Evolutionary conservation across 805 yeast genomes (phyloP).

Genomic region (Zygotorulaspora sp.): DNA sequence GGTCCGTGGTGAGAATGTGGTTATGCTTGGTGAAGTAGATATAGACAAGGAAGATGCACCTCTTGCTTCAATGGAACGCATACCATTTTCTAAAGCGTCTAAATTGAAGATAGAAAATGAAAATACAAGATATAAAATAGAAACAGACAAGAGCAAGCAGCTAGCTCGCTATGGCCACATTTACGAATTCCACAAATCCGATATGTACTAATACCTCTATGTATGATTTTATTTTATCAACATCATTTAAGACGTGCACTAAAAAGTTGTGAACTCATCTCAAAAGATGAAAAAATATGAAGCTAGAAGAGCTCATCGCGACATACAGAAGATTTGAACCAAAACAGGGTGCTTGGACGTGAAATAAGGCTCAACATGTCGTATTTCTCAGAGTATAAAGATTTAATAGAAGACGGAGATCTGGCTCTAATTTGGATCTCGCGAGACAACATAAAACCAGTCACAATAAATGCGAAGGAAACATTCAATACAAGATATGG

Average conservation of each 20-base stretch:
- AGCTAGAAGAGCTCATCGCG: not conserved
- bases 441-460: slow-evolving; percentile 72
- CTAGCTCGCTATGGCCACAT: slow-evolving; percentile 53
- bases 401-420: slow-evolving; percentile 77
- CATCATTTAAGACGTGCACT: not conserved
- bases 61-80: slow-evolving; percentile 49
- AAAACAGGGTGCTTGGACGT: no score
- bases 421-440: slow-evolving; percentile 82
- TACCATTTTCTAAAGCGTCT: slow-evolving; percentile 62
- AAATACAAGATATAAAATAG: slow-evolving; percentile 37
- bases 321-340: no score
- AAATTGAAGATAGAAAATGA: slow-evolving; percentile 34
- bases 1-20: slow-evolving; percentile 94
- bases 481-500: slow-evolving; percentile 84
- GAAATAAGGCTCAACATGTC: no score
- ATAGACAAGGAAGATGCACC: slow-evolving; percentile 79
- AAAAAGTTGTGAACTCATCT: not conserved
- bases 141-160: slow-evolving; percentile 44
- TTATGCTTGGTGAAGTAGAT: slow-evolving; percentile 89
- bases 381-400: slow-evolving; percentile 54
- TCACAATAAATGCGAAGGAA: slow-evolving; percentile 55
- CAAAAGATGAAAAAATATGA: not conserved
- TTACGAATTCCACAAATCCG: slow-evolving; percentile 52
- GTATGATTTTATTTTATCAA: not conserved
- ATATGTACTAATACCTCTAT: slow-evolving; percentile 41